Evolutionary conservation across 2,329 filamentous ascomycete genomes (phyloP).

Genomic region (Aspergillus ochraceus): DNA sequence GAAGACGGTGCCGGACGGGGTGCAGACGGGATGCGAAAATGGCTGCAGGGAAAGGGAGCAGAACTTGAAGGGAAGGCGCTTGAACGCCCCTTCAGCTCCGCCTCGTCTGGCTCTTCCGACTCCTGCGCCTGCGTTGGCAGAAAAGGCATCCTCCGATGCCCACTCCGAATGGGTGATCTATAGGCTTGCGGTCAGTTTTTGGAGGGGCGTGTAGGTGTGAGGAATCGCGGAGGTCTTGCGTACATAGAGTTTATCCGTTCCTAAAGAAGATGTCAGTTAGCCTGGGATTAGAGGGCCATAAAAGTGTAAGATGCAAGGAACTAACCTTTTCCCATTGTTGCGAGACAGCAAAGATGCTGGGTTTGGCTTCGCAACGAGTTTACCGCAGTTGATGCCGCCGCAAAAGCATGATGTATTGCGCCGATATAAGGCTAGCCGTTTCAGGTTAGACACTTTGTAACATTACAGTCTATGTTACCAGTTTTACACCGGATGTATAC

Average conservation of each 20-base stretch:
- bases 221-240: slow-evolving; percentile 13
- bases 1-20: slow-evolving; percentile 81
- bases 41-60: slow-evolving; percentile 95
- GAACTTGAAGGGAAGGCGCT: slow-evolving; percentile 93
- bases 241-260: slow-evolving; percentile 54
- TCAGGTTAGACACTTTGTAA: slow-evolving; percentile 1
- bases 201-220: not conserved
- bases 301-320: not conserved
- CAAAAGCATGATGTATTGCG: slow-evolving; percentile 18
- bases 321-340: slow-evolving; percentile 32
- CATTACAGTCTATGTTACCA: not conserved
- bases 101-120: slow-evolving; percentile 55
- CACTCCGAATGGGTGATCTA: slow-evolving; percentile 97
- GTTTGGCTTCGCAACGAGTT: not conserved
- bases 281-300: not conserved
- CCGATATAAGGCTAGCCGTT: slow-evolving; percentile 1
- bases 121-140: slow-evolving; percentile 73
- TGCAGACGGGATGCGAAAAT: slow-evolving; percentile 93
- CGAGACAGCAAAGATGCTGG: not conserved
- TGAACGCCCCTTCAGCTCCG: slow-evolving; percentile 67
- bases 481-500: no score
- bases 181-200: slow-evolving; percentile 16
- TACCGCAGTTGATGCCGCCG: not conserved
- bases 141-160: slow-evolving; percentile 86
- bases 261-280: slow-evolving; percentile 25